Conservation (phyloP, 257 asterid species). For the Handroanthus guayacan region DNA sequence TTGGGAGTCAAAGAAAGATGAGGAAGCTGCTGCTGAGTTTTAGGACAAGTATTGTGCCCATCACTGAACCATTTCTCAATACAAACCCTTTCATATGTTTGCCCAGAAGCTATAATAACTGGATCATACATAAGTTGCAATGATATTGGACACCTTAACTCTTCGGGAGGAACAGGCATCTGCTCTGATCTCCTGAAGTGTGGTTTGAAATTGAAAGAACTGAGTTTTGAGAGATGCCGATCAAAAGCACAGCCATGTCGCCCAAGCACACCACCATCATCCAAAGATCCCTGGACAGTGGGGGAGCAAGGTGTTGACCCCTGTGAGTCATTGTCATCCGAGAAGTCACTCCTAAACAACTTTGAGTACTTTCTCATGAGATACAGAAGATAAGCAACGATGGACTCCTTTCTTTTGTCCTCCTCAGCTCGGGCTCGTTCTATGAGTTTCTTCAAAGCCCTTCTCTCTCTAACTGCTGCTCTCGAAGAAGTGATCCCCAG, state of each 20-base stretch:
- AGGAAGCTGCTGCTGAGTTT: slow-evolving; percentile 93
- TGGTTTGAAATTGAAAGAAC: slow-evolving; percentile 88
- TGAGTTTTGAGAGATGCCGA: slow-evolving; percentile 78
- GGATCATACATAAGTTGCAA: slow-evolving; percentile 96
- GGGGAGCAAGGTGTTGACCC: slow-evolving; percentile 99
- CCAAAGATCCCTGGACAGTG: slow-evolving; percentile 75
- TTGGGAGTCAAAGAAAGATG: slow-evolving; percentile 91
- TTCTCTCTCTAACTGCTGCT: slow-evolving; percentile 94
- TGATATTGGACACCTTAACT: slow-evolving; percentile 93
- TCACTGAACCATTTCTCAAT: slow-evolving; percentile 96
- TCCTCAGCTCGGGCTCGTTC: slow-evolving; percentile 91
- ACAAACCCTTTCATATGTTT: slow-evolving; percentile 95
- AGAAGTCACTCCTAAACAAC: slow-evolving; percentile 83
- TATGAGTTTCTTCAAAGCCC: slow-evolving; percentile 90
- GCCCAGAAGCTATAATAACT: slow-evolving; percentile 94
- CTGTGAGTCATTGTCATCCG: slow-evolving; percentile 96
- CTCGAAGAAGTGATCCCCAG: slow-evolving; percentile 93
- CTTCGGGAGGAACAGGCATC: slow-evolving; percentile 86
- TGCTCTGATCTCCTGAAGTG: slow-evolving; percentile 81
- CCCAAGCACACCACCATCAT: slow-evolving; percentile 60
- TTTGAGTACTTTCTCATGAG: slow-evolving; percentile 93
- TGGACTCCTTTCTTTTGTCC: slow-evolving; percentile 94
- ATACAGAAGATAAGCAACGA: slow-evolving; percentile 85
- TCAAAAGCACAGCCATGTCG: slow-evolving; percentile 74
- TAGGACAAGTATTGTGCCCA: slow-evolving; percentile 94